A percentile compares a stretch with the other conserved stretches of the same genome.
phyloP scores from a whole-genome alignment of 2,329 filamentous ascomycete genomes.

The Ceratocystis variospora region DNA sequence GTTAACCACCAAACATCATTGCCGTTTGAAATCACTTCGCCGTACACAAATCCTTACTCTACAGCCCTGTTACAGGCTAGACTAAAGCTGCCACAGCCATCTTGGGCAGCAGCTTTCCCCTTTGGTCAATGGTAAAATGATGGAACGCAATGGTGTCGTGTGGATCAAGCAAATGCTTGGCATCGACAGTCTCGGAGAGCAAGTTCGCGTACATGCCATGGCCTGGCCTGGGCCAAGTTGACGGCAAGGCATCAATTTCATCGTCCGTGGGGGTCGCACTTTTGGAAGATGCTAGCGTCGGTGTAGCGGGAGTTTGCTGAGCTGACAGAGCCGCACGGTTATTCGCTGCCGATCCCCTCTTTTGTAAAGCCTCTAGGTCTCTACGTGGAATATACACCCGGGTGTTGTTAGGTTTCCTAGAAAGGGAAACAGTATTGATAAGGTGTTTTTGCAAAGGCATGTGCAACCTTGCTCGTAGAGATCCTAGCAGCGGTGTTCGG shows the following conservation, averaged over 20 bases:
- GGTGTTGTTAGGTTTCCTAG: background rate
- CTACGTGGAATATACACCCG: constrained; percentile 15
- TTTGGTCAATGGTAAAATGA: constrained; percentile 30
- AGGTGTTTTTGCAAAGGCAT: constrained; percentile 12
- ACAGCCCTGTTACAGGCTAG: background rate
- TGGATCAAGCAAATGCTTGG: constrained; percentile 27
- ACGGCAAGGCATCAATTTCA: constrained; percentile 27
- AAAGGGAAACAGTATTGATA: constrained; percentile 16
- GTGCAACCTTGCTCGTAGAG: constrained; percentile 11
- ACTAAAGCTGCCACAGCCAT: constrained; percentile 19
- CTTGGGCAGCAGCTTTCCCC: constrained; percentile 16
- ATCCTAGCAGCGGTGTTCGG: constrained; percentile 6
- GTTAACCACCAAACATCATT: background rate
- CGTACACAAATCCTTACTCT: background rate
- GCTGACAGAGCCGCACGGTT: constrained; percentile 1
- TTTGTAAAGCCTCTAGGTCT: constrained; percentile 6
- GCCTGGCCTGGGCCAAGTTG: constrained; percentile 30
- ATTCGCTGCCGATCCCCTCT: background rate
- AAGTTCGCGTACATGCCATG: constrained; percentile 31
- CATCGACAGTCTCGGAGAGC: constrained; percentile 29
- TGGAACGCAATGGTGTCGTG: constrained; percentile 33
- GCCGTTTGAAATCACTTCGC: background rate
- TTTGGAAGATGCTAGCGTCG: constrained; percentile 13
- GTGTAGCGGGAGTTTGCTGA: constrained; percentile 4
- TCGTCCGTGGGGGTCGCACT: constrained; percentile 20